Percentiles rank a stretch among this genome's conserved stretches.
phyloP scores from a whole-genome alignment of 192 early-diverging fungal genomes.

The Paraglomus occultum region DNA sequence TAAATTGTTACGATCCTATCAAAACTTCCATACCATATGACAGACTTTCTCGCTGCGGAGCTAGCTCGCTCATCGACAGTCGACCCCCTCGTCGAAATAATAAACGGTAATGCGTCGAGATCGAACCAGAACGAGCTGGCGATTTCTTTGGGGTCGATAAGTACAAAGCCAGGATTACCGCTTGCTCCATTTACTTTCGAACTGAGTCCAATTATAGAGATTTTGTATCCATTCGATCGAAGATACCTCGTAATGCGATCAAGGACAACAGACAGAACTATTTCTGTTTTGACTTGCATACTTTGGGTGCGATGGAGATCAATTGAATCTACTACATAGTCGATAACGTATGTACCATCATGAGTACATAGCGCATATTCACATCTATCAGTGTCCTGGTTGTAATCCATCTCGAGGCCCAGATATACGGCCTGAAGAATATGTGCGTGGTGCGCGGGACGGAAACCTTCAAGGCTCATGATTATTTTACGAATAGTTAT shows the following conservation, averaged over 20 bases:
- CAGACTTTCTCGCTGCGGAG: constrained; percentile 70
- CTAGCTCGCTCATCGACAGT: constrained; percentile 68
- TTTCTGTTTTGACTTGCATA: constrained; percentile 25
- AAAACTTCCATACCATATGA: constrained; percentile 47
- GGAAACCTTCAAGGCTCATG: no score
- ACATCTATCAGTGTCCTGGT: constrained; percentile 33
- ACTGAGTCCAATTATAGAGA: constrained; percentile 65
- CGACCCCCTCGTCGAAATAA: constrained; percentile 61
- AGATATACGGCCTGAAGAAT: constrained; percentile 50
- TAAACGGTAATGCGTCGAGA: constrained; percentile 71
- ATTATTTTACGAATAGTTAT: no score
- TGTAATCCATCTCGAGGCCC: constrained; percentile 50
- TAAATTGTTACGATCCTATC: neutral
- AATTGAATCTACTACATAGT: constrained; percentile 54
- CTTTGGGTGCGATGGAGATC: constrained; percentile 12
- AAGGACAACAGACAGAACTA: constrained; percentile 54
- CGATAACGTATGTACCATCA: constrained; percentile 65
- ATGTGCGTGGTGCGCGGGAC: no score
- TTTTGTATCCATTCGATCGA: constrained; percentile 59
- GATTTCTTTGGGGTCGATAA: neutral
- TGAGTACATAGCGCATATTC: constrained; percentile 65
- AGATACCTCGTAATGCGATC: constrained; percentile 53
- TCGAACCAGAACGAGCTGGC: constrained; percentile 68
- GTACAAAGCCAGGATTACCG: constrained; percentile 36
- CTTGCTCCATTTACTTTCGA: constrained; percentile 42